Base-by-base conservation (phyloP, 305 asterid species). In the Striga hermonthica region DNA sequence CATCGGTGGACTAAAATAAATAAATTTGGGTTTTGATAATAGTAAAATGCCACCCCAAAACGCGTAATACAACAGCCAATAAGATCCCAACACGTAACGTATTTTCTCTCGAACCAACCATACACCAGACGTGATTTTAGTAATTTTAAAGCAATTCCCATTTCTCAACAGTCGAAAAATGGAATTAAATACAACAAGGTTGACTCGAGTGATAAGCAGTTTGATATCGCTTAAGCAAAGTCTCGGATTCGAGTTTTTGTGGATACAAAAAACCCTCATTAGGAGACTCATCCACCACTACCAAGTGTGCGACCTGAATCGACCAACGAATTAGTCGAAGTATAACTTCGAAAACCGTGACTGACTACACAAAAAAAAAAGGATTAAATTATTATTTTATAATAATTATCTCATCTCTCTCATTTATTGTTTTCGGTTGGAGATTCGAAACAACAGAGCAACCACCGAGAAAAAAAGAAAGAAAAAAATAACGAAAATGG, bases 391-490 rank as follows among this genome's bases (percentile, higher is more conserved):
- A 64, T 50, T 49, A 11, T 10, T 45, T 43, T 43, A 7, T 43
- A 43, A 43, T 9, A 47, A 4, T 47, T 8, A 38, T 44, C 41
- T 37, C 43, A 45, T 71, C 67, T 65, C 67, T 60, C 75, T 4
- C 64, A 28, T 73, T 68, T 71, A 77, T 74, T 72, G 79, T 34
- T 52, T 78, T 54, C 79, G 60, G 79, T 76, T 78, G 81, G 81
- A 72, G 75, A 83, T 80, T 80, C 83, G 66, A 74, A 64, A 57
- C 75, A 69, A 61, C 75, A 69, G 61, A 71, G 69, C 72, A 78
- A 67, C 69, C 69, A 65, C 72, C 72, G 45, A 70, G 70, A 55
- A 47, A 64, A n/a, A n/a, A n/a, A n/a, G n/a, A n/a, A 58, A 39
- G 44, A 22, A 22, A 22, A 22, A 22, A 13, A 49, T 12, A 14